phyloP scores from a whole-genome alignment of 2,329 filamentous ascomycete species.

The Beauveria caledonica region DNA sequence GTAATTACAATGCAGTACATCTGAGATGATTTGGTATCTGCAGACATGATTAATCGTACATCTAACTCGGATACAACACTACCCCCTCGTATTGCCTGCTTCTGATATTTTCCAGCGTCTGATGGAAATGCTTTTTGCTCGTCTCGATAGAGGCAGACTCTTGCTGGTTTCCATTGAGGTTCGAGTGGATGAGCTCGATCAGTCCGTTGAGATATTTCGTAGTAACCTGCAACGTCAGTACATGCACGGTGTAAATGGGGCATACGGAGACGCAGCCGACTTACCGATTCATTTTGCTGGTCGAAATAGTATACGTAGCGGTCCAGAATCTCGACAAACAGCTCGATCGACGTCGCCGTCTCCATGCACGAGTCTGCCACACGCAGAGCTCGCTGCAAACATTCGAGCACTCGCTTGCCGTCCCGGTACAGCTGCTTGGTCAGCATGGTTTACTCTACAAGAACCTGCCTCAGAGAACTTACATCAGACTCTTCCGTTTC shows the following conservation, averaged over 20 bases:
- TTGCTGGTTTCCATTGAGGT: constrained; percentile 75
- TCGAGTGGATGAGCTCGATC: constrained; percentile 96
- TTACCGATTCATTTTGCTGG: constrained; percentile 90
- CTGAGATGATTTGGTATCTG: not conserved
- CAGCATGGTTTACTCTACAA: constrained; percentile 11
- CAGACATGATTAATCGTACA: constrained; percentile 3
- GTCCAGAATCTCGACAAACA: constrained; percentile 97
- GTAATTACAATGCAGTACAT: constrained; percentile 2
- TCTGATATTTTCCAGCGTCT: constrained; percentile 88
- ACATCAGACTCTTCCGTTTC: constrained; percentile 78
- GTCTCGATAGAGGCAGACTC: constrained; percentile 78
- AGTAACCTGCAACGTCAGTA: constrained; percentile 54
- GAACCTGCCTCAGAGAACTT: constrained; percentile 27
- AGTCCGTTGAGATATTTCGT: constrained; percentile 97
- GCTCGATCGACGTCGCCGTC: constrained; percentile 88
- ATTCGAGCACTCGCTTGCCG: constrained; percentile 93
- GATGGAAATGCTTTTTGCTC: constrained; percentile 87
- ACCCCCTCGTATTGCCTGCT: constrained; percentile 90
- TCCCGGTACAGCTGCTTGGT: constrained; percentile 79
- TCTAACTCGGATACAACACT: constrained; percentile 53
- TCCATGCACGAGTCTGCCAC: constrained; percentile 99
- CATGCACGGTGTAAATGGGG: not conserved
- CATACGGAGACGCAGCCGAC: constrained; percentile 17
- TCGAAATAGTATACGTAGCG: constrained; percentile 99
- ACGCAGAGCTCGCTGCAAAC: constrained; percentile 85